phyloP scores from a whole-genome alignment of 2,329 filamentous ascomycete species.

The Talaromyces sp. region DNA sequence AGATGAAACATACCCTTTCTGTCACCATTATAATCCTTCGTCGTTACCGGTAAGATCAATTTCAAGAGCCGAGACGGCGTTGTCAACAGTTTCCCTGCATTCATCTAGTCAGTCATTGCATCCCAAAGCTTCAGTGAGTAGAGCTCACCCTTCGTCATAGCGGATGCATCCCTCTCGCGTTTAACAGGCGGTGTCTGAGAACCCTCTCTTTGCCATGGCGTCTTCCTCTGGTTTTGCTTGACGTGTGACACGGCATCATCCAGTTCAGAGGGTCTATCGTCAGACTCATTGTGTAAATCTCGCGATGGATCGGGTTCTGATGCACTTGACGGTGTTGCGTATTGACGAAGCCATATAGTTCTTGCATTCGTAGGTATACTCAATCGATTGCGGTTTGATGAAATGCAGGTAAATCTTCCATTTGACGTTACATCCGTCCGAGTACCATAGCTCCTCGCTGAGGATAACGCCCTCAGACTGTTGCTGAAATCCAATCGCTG shows the following conservation, averaged over 20 bases:
- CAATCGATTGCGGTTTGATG: not conserved
- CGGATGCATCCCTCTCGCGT: slow-evolving; percentile 49
- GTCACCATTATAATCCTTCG: slow-evolving; percentile 54
- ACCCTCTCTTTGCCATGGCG: slow-evolving; percentile 66
- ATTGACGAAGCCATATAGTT: not conserved
- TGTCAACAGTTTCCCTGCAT: slow-evolving; percentile 69
- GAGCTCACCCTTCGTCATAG: slow-evolving; percentile 64
- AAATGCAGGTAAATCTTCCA: not conserved
- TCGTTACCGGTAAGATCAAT: slow-evolving; percentile 72
- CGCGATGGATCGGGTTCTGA: not conserved
- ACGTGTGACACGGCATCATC: slow-evolving; percentile 12
- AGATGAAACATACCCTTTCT: slow-evolving; percentile 49
- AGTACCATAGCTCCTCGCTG: not conserved
- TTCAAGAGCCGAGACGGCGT: slow-evolving; percentile 79
- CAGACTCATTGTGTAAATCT: not conserved
- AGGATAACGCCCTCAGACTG: not conserved
- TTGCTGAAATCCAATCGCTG: slow-evolving; percentile 2
- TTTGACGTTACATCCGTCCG: not conserved
- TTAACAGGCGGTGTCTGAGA: slow-evolving; percentile 59
- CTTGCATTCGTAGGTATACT: not conserved
- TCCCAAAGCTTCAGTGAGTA: not conserved
- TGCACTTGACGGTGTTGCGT: not conserved
- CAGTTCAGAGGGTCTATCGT: not conserved
- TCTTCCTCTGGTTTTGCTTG: slow-evolving; percentile 51
- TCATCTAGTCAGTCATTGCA: not conserved